Percentiles rank a stretch among this genome's conserved stretches.
These are phyloP conservation scores for Blyttiomyces sp. DNA, from an alignment of 371 early-diverging fungal genomes.

Conservation along the genomic window DNA sequence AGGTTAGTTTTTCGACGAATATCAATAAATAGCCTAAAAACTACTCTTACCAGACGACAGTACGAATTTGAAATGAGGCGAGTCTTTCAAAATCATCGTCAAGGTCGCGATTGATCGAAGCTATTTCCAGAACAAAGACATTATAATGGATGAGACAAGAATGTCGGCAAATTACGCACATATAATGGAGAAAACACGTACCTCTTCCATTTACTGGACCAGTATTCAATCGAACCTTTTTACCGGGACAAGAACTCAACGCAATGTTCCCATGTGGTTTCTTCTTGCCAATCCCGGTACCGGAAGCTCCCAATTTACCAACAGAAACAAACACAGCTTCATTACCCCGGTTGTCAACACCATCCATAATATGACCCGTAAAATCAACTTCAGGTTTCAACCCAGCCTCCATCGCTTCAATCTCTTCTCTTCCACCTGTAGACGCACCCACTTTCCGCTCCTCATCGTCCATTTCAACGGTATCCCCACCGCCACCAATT, in stretches of 20 bases:
- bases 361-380: not conserved
- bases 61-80: slow-evolving; percentile 55
- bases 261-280: slow-evolving; percentile 55
- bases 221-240: slow-evolving; percentile 69
- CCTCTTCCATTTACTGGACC: slow-evolving; percentile 72
- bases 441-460: not conserved
- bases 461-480: not conserved
- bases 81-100: slow-evolving; percentile 69
- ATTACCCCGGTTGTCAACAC: slow-evolving; percentile 4
- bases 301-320: too few relatives aligned
- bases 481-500: not conserved
- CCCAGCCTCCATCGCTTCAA: not conserved
- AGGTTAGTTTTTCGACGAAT: not conserved
- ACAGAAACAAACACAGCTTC: too few relatives aligned
- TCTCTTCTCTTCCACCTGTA: not conserved
- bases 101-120: slow-evolving; percentile 70
- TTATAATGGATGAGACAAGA: not conserved
- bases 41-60: slow-evolving; percentile 64
- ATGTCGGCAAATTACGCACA: not conserved
- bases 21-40: slow-evolving; percentile 4
- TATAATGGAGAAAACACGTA: slow-evolving; percentile 12
- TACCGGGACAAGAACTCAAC: slow-evolving; percentile 77
- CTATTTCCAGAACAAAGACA: slow-evolving; percentile 20
- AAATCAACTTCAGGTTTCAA: not conserved
- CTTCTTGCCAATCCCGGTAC: not conserved